These are phyloP conservation scores for Pseudogymnoascus sp. DNA, from an alignment of 2,329 filamentous ascomycete species.

Conservation along the genomic window DNA sequence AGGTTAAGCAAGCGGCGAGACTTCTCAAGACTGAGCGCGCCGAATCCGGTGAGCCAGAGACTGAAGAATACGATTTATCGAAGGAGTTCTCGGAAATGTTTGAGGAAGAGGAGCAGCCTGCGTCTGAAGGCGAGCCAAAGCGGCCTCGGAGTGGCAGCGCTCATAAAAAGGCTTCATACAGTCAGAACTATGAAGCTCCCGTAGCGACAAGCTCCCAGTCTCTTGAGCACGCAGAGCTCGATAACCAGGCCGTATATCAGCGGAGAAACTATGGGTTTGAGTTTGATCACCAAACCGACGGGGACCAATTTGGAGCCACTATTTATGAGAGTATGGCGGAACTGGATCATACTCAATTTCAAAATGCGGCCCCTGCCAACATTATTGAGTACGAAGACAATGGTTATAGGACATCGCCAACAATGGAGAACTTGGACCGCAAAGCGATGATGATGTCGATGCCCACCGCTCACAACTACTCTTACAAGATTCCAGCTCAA, in stretches of 20 bases:
- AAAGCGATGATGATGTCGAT: conserved; percentile 4
- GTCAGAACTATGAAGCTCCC: conserved; percentile 1
- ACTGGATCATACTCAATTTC: background rate
- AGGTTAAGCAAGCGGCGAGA: conserved; percentile 43
- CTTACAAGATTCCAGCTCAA: background rate
- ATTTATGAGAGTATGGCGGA: background rate
- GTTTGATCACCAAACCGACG: background rate
- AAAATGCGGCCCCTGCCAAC: background rate
- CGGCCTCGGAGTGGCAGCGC: background rate
- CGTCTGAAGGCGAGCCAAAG: background rate
- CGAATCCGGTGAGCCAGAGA: conserved; percentile 27
- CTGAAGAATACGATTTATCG: conserved; percentile 19
- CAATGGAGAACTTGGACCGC: background rate
- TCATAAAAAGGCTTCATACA: background rate
- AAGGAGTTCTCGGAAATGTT: conserved; percentile 9
- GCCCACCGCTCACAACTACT: background rate
- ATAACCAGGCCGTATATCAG: conserved; percentile 4
- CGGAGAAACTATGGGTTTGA: background rate
- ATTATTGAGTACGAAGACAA: background rate
- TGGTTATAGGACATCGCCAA: background rate
- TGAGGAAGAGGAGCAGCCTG: conserved; percentile 8
- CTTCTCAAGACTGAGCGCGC: conserved; percentile 35
- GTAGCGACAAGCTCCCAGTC: background rate
- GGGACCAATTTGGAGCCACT: background rate
- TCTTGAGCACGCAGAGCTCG: background rate